phyloP scores from a whole-genome alignment of 495 filamentous ascomycete genomes.

The Cercophora sp. region DNA sequence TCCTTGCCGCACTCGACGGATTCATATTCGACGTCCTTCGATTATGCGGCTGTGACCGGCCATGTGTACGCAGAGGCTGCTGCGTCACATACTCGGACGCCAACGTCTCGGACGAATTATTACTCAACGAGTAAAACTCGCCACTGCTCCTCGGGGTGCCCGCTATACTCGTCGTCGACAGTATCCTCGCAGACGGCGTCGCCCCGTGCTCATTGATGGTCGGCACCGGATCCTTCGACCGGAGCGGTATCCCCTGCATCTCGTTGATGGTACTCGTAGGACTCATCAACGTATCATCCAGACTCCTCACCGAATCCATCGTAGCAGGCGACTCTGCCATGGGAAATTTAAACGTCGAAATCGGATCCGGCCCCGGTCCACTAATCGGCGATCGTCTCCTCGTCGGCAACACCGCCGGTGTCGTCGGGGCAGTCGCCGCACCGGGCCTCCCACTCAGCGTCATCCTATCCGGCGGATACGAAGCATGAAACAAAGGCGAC shows the following conservation, averaged over 20 bases:
- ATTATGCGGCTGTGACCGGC: slow-evolving; percentile 48
- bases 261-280: slow-evolving; percentile 34
- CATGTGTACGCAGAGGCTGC: slow-evolving; percentile 42
- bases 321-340: slow-evolving; percentile 44
- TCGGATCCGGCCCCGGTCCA: slow-evolving; percentile 37
- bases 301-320: neutral
- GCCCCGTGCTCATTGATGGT: slow-evolving; percentile 52
- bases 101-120: slow-evolving; percentile 88
- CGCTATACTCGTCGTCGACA: slow-evolving; percentile 65
- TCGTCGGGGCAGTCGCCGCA: slow-evolving; percentile 36
- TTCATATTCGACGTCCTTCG: slow-evolving; percentile 60
- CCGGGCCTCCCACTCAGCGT: slow-evolving; percentile 33
- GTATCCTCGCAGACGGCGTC: slow-evolving; percentile 60
- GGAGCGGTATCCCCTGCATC: slow-evolving; percentile 28
- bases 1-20: slow-evolving; percentile 38
- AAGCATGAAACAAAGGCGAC: slow-evolving; percentile 46
- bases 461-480: slow-evolving; percentile 41
- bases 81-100: slow-evolving; percentile 84
- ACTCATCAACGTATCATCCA: slow-evolving; percentile 21
- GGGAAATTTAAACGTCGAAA: slow-evolving; percentile 70
- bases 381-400: slow-evolving; percentile 29
- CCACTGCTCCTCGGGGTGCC: slow-evolving; percentile 81
- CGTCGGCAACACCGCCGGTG: slow-evolving; percentile 28
- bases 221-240: slow-evolving; percentile 37
- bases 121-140: slow-evolving; percentile 91